Percentiles rank a stretch among this genome's conserved stretches.
phyloP scores from a whole-genome alignment of 768 basidiomycete genomes.

The Cyclocybe aegerita region DNA sequence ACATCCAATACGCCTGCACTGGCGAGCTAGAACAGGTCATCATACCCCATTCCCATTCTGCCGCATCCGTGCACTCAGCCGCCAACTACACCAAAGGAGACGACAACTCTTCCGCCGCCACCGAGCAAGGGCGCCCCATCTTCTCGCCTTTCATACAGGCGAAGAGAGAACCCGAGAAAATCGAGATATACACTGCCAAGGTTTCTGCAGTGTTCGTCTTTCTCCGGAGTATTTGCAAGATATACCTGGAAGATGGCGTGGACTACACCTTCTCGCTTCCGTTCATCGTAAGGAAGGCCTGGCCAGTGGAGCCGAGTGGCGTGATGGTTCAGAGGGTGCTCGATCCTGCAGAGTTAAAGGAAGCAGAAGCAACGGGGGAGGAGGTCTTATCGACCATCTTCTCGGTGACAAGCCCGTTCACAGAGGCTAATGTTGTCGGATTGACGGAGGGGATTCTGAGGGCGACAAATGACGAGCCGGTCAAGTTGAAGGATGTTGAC shows the following conservation, averaged over 20 bases:
- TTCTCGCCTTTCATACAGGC: slow-evolving; percentile 55
- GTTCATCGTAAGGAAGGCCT: slow-evolving; percentile 76
- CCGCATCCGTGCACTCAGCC: slow-evolving; percentile 26
- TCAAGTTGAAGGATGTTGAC: slow-evolving; percentile 40
- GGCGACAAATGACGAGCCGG: slow-evolving; percentile 32
- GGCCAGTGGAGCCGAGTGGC: slow-evolving; percentile 78
- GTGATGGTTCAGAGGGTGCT: slow-evolving; percentile 76
- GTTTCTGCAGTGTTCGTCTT: slow-evolving; percentile 75
- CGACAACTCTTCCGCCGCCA: slow-evolving; percentile 17
- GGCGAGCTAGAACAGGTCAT: slow-evolving; percentile 62
- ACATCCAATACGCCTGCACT: slow-evolving; percentile 79
- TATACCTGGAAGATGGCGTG: slow-evolving; percentile 67
- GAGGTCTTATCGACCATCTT: slow-evolving; percentile 78
- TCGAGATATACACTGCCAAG: slow-evolving; percentile 29
- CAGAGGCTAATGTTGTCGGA: slow-evolving; percentile 73
- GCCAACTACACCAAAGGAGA: slow-evolving; percentile 31
- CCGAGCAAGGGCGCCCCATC: slow-evolving; percentile 33
- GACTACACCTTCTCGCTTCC: slow-evolving; percentile 81
- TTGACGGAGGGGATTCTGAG: slow-evolving; percentile 61
- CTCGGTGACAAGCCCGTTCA: slow-evolving; percentile 72
- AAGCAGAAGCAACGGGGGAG: slow-evolving; percentile 66
- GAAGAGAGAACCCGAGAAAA: slow-evolving; percentile 35
- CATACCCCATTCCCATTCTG: slow-evolving; percentile 23
- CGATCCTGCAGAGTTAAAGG: slow-evolving; percentile 64
- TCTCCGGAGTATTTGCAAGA: slow-evolving; percentile 69